Base-by-base conservation (phyloP, 768 basidiomycete species). In the Suillus bovinus region DNA sequence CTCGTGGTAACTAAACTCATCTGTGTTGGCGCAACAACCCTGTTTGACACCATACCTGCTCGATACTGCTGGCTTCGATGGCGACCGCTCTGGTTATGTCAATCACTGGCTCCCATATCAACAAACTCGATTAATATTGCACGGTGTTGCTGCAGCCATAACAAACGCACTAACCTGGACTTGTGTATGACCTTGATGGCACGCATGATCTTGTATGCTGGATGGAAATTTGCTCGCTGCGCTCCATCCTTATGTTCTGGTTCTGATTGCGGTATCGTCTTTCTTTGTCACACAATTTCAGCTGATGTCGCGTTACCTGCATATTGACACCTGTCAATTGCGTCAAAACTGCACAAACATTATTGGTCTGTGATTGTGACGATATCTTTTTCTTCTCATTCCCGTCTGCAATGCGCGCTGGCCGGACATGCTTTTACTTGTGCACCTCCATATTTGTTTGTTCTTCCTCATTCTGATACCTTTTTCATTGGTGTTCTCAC, bases 201-300 rank as follows among this genome's bases (percentile, higher is more conserved):
- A 38, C 16, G 36, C 36, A 56, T 56, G 55, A 56, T 20, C 36
- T 39, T 27, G 38, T 39, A 27, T 39, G 36, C 24, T 27, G 55
- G 36, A 4, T 27, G 22, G 9, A 56, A 56, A 36, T 10, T 39
- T 17, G 16, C 24, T 10, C 38, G n/a, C 36, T 39, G 36, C 36
- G 38, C 36, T 27, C 9, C 36, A 27, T 20, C 55, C 55, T 56
- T 56, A 38, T 56, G 27, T 56, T 17, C 6, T 39, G 24, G 9
- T 38, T 27, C 8, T 56, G 36, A 24, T 27, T 10, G 5, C 38
- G 54, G 36, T 38, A 16, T 11, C 16, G 24, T 38, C 13, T 27
- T 20, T 16, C 16, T 27, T 27, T 36, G 5, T 56, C 55, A 56
- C 55, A 39, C 55, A 56, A 56, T 56, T 39, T 56, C 55, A 36